Base-by-base conservation (phyloP, 345 rosid species). In the Sonneratia alba region DNA sequence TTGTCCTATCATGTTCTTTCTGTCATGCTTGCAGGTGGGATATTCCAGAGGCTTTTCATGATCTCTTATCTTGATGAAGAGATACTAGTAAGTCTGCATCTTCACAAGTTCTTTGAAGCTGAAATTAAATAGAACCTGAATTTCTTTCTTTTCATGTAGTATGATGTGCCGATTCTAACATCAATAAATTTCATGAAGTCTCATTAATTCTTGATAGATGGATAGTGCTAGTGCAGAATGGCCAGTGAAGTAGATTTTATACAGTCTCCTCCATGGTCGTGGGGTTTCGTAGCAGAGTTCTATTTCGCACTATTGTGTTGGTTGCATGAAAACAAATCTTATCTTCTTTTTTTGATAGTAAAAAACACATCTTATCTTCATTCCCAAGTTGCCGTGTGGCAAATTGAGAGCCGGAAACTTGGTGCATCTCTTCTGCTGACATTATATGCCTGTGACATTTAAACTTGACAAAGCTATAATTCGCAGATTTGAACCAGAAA, bases 31-130 rank as follows among this genome's bases (percentile, higher is more conserved):
- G 77, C 81, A 94, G 98, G 85, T 79, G 93, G 97, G 70, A 77
- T 88, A 40, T 91, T 86, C 68, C 89, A 90, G 81, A 88, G 98
- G 81, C 87, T 90, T 73, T 91, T 94, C 83, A 87, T 91, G 96
- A 91, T 94, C 75, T 90, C 98, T 67, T 91, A 91, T 81, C 91
- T 94, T 56, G 98, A 94, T 61, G 97, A 88, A 62, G 98, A 94
- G 87, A 90, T 87, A 82, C 89, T 91, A 71, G 95, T 91, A 81
- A 87, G 92, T 82, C 27, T 62, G 71, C 61, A 21, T 55, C 67
- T 57, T 4, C 18, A 70, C 24, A 49, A 56, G 9, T 74, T 15
- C 19, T 15, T 36, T 61, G 10, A 0, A 62, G 14, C 37, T 62
- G 56, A n/a, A 10, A 16, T 16, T 1, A 0, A 0, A 21, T 48